Evolutionary conservation across 495 filamentous ascomycete species (phyloP).

Genomic region (Amniculicola lignicola): DNA sequence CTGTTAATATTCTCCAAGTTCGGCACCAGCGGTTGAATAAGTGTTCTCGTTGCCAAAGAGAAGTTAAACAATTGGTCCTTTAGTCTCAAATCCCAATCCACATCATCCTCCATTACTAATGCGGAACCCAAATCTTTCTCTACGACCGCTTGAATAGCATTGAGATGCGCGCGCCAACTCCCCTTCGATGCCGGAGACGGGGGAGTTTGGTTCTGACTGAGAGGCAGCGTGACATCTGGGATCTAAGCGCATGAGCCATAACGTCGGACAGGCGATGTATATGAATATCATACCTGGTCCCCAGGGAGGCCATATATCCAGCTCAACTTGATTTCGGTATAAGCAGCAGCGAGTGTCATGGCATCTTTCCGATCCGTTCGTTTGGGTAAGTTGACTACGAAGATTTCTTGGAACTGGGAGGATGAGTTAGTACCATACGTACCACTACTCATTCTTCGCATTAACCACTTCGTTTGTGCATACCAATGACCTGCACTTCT

Average conservation of each 20-base stretch:
- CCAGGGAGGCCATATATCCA: slow-evolving; percentile 50
- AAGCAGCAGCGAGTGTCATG: slow-evolving; percentile 51
- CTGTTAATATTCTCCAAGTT: background rate
- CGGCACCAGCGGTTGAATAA: slow-evolving; percentile 37
- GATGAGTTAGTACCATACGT: too few relatives aligned
- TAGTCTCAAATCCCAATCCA: slow-evolving; percentile 56
- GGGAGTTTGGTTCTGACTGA: slow-evolving; percentile 7
- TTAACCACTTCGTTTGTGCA: too few relatives aligned
- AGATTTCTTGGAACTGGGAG: slow-evolving; percentile 61
- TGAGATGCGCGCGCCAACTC: slow-evolving; percentile 46
- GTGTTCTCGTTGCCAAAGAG: slow-evolving; percentile 43
- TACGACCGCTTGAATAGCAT: slow-evolving; percentile 36
- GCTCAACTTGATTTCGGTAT: slow-evolving; percentile 52
- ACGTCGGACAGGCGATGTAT: background rate
- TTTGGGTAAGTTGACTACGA: slow-evolving; percentile 59
- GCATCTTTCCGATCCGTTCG: slow-evolving; percentile 63
- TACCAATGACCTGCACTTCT: too few relatives aligned
- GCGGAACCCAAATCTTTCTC: slow-evolving; percentile 46
- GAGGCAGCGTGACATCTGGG: slow-evolving; percentile 41
- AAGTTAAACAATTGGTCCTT: slow-evolving; percentile 51
- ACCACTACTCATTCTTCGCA: too few relatives aligned
- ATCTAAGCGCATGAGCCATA: slow-evolving; percentile 48
- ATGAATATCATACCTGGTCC: background rate
- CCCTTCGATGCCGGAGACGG: slow-evolving; percentile 18
- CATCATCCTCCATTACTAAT: slow-evolving; percentile 58